Percentiles rank a stretch among this genome's conserved stretches.
phyloP scores from a whole-genome alignment of 169 alveolate genomes.

The Plasmodium relictum region DNA sequence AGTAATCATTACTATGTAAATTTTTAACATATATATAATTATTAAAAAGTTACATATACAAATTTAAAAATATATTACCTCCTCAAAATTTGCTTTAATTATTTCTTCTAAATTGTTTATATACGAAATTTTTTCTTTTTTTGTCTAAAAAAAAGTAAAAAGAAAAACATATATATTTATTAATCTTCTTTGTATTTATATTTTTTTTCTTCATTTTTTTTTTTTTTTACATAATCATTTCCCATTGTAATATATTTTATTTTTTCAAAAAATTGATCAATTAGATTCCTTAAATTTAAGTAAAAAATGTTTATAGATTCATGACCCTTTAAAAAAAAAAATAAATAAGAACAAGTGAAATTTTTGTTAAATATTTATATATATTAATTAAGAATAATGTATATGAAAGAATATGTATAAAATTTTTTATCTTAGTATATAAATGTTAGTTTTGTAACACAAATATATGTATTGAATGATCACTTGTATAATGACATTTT shows the following conservation, averaged over 20 bases:
- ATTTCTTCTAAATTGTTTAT: constrained; percentile 50
- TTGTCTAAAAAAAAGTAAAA: constrained; percentile 13
- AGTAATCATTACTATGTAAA: too few species aligned
- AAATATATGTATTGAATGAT: not conserved
- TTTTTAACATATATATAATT: not conserved
- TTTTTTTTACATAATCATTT: constrained; percentile 38
- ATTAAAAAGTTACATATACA: not conserved
- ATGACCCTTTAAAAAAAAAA: constrained; percentile 39
- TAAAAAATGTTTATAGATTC: constrained; percentile 47
- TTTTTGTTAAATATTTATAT: not conserved
- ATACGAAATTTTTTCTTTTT: constrained; percentile 37
- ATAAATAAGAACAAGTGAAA: not conserved
- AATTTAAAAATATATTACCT: constrained; percentile 11
- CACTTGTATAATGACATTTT: constrained; percentile 49
- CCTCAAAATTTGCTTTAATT: constrained; percentile 48
- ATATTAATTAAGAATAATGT: not conserved
- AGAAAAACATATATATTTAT: not conserved
- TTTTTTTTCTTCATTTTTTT: not conserved
- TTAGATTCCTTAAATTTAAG: constrained; percentile 32
- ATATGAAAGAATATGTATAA: too few species aligned
- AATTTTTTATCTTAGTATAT: not conserved
- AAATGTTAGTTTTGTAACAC: not conserved
- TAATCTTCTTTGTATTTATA: not conserved
- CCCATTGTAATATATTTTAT: constrained; percentile 39
- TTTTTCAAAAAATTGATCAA: constrained; percentile 52